Evolutionary conservation across 306 rosid species (phyloP), one percentile per base, ranked within the genome.

Genomic region (Vigna trinervia): DNA sequence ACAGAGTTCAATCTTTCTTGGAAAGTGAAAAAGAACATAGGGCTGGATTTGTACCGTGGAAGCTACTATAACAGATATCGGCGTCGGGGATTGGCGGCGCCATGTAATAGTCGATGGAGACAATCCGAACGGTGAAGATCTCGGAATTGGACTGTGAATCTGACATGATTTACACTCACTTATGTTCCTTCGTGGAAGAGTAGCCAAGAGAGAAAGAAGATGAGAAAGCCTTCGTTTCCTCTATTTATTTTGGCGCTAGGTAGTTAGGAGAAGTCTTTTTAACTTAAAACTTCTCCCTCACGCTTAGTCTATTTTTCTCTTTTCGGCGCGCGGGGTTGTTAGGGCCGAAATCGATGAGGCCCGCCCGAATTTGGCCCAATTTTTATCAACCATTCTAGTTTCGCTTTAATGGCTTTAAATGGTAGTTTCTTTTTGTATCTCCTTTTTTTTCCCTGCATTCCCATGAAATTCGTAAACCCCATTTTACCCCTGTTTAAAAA

Each of bases 101-200:
- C 93, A 95, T 85, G 90, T 88, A 89, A 81, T 92, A 77, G 82
- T 95, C 93, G 77, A 92, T 84, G 86, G 96, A 83, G 68, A 95
- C 90, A 32, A 95, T 87, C 14, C 98, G 92, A 73, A 89, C 82
- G 69, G 93, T 92, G 86, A 92, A 92, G 52, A 83, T 41, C 59
- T 74, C 86, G 46, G 85, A 43, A 70, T 78, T 71, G 12, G 75
- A 52, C 82, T 80, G 75, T 17, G 87, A 83, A 81, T 74, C 80
- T 39, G 84, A 74, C 89, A 83, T 68, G 5, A 0, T 15, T 39
- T 76, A 23, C 26, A 4, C 13, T 41, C 43, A 0, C 4, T 36
- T 30, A 11, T 22, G 8, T 66, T 30, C 6, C 65, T 28, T 28
- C 20, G 23, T 2, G 53, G 15, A 3, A 23, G 73, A 46, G 22